Base-by-base conservation (phyloP, 192 early-diverging fungal species). In the Backusella tarrabulga region DNA sequence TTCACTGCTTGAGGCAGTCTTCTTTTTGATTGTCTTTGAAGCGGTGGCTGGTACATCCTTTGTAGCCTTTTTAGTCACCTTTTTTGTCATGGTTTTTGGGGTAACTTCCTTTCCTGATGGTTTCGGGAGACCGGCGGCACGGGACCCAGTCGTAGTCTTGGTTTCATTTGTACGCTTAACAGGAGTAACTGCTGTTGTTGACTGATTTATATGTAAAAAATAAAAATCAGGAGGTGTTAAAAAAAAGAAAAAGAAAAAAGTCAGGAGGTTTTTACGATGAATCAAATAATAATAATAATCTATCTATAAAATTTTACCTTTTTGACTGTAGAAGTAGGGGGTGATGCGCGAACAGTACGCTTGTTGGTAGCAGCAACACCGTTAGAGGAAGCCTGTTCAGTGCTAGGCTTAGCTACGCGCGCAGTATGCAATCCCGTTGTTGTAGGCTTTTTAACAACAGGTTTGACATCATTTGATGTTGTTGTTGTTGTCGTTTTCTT, bases 391-490 rank as follows among this genome's bases (percentile, higher is more conserved):
- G 29, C 46, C 14, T 44, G 42, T 19, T n/a, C 35, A 38, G 73
- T 63, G 54, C 60, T 14, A 29, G 73, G 23, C 23, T 29, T 23
- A 72, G 71, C 41, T 46, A 44, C 26, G 7, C 26, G n/a, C 71
- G 40, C 44, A 44, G 41, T 50, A 50, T 50, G 46, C 46, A 50
- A 50, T n/a, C 46, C 46, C 17, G 46, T 23, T 38, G 50, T 34
- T 17, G 40, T 38, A n/a, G 54, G 38, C 21, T 41, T 38, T 40
- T 38, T 70, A 40, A 40, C 23, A 38, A 70, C 68, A 44, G 71
- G 71, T 46, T 36, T 72, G 23, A 44, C 21, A 32, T 41, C 40
- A 72, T 26, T 41, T 72, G 71, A 40, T 46, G 71, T 40, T 44
- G 6, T 71, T 34, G 17, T 35, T n/a, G 56, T 56, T 8, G 32